These are phyloP conservation scores for Ustulina deusta DNA, from an alignment of 2,329 filamentous ascomycete genomes.

Conservation along the genomic window DNA sequence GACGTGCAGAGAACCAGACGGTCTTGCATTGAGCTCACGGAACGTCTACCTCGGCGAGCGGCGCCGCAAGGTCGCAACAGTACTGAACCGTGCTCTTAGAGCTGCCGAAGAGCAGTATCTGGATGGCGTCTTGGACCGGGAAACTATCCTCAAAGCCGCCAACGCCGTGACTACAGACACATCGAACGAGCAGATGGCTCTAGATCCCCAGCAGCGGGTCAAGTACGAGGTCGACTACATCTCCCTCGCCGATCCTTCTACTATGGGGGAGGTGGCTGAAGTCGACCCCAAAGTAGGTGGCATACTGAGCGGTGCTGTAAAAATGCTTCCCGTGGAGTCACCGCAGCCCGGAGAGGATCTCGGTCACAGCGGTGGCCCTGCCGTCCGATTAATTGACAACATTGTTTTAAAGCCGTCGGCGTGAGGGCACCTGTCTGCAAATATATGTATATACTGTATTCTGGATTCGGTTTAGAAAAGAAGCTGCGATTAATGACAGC, in stretches of 20 bases:
- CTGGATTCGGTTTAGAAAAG: not conserved
- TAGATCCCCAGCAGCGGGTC: conserved; percentile 71
- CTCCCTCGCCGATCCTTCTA: conserved; percentile 86
- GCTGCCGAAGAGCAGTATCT: conserved; percentile 77
- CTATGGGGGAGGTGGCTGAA: conserved; percentile 79
- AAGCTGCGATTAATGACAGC: not conserved
- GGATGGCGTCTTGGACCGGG: conserved; percentile 64
- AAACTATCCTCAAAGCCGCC: conserved; percentile 79
- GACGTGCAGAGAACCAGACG: conserved; percentile 82
- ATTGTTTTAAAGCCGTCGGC: conserved; percentile 72
- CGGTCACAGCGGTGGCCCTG: conserved; percentile 76
- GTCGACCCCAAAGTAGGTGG: conserved; percentile 79
- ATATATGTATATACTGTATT: not conserved
- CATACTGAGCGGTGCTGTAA: conserved; percentile 89
- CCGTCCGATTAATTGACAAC: conserved; percentile 94
- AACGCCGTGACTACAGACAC: conserved; percentile 67
- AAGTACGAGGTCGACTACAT: conserved; percentile 91
- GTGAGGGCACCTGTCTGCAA: conserved; percentile 2
- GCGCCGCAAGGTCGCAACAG: conserved; percentile 76
- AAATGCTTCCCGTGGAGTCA: conserved; percentile 85
- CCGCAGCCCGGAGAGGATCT: conserved; percentile 78
- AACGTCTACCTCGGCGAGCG: conserved; percentile 91
- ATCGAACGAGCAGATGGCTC: conserved; percentile 69
- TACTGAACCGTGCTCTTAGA: conserved; percentile 76
- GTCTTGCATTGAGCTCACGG: conserved; percentile 88